Evolutionary conservation across 768 basidiomycete species (phyloP), one percentile per base, ranked within the genome.

Genomic region (Tulasnella sp.): DNA sequence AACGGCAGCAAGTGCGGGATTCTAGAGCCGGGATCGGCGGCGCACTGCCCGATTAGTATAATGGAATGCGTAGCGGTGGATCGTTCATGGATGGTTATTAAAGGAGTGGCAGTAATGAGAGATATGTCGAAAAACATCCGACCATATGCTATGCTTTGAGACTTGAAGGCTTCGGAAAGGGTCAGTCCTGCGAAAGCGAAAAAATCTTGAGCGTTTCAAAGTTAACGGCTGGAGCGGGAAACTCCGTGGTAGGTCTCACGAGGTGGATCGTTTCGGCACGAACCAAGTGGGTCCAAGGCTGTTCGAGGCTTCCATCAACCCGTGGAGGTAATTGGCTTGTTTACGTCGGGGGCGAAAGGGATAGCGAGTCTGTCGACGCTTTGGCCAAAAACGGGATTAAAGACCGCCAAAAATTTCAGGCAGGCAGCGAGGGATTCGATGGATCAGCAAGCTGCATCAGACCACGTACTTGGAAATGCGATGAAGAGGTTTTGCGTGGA

Each of bases 41-140:
- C 7, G n/a, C 18, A 61, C 57, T 61, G 57, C 23, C 57, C 29
- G 57, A 61, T 61, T 61, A 29, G 57, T 23, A 29, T 61, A 29
- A 2, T 5, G 7, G 57, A 61, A 61, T 29, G n/a, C 5, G 57
- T 55, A 55, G 13, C 51, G 18, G 57, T 61, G 29, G n/a, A 26
- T 61, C 29, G 18, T 20, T 26, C n/a, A 18, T 26, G 9, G n/a
- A 7, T 20, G 51, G 16, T 5, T 55, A 55, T 55, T 26, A 16
- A 55, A 55, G 7, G 51, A 29, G 57, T 61, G 7, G 4, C 57
- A 61, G 51, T 1, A 61, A n/a, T 61, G n/a, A 9, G 29, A n/a
- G 57, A 61, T 26, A 61, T 61, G 57, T 61, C 57, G 57, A 61
- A 11, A 61, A 61, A 61, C 57, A 61, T 29, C 57, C 57, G 57